These are phyloP conservation scores for Geosmithia morbida DNA, from an alignment of 2,329 filamentous ascomycete species.

Conservation along the genomic window DNA sequence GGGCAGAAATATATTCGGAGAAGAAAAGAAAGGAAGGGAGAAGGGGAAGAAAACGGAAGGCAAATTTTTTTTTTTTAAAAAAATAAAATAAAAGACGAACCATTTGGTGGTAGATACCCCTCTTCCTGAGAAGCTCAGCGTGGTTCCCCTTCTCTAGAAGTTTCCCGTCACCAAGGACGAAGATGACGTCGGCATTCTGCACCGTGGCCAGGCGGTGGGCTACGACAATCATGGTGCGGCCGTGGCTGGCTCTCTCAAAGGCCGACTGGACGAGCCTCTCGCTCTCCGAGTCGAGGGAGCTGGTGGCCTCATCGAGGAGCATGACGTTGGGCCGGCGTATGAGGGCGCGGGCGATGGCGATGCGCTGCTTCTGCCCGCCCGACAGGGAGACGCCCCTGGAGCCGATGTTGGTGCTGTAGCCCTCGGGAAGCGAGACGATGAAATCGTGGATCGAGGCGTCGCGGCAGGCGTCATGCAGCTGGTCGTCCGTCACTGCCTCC, in stretches of 20 bases:
- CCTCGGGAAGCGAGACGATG: constrained; percentile 49
- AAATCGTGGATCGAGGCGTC: constrained; percentile 60
- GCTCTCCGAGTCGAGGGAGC: constrained; percentile 49
- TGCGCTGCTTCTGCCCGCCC: constrained; percentile 59
- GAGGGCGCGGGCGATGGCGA: constrained; percentile 56
- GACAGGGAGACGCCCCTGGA: constrained; percentile 51
- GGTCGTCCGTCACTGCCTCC: constrained; percentile 32
- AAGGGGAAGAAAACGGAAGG: no score
- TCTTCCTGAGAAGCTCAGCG: constrained; percentile 31
- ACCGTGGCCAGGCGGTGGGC: constrained; percentile 66
- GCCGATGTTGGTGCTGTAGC: constrained; percentile 54
- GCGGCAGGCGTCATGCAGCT: constrained; percentile 36
- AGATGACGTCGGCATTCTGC: constrained; percentile 67
- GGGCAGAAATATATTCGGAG: no score
- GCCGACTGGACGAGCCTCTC: constrained; percentile 51
- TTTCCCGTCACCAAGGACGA: constrained; percentile 52
- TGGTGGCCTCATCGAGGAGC: constrained; percentile 61
- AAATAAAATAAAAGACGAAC: constrained; percentile 22
- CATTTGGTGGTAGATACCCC: constrained; percentile 43
- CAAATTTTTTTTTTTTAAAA: no score
- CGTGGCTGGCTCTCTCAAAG: constrained; percentile 47
- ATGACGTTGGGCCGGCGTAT: constrained; percentile 51
- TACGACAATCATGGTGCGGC: constrained; percentile 57
- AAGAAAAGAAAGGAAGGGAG: no score
- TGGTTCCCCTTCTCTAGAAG: constrained; percentile 41